Conservation (phyloP, 2,329 filamentous ascomycete species). For the Fusarium equiseti region DNA sequence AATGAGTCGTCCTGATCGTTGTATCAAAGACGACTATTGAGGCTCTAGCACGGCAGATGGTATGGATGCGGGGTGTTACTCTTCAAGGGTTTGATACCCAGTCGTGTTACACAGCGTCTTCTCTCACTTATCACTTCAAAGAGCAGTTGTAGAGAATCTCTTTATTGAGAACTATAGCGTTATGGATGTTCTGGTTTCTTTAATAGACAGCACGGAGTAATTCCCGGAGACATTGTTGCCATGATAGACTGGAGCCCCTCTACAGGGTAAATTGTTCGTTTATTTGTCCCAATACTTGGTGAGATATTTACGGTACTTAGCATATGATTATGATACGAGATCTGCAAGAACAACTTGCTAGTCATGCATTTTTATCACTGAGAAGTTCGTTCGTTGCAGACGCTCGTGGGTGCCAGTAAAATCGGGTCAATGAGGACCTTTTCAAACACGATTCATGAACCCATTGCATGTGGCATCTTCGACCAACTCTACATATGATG, state of each 20-base stretch:
- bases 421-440: not conserved
- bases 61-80: slow-evolving; percentile 20
- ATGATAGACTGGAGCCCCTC: slow-evolving; percentile 33
- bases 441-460: not conserved
- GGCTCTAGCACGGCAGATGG: slow-evolving; percentile 3
- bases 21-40: slow-evolving; percentile 10
- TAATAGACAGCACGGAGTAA: slow-evolving; percentile 46
- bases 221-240: slow-evolving; percentile 46
- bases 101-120: slow-evolving; percentile 7
- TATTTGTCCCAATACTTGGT: not conserved
- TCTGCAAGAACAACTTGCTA: slow-evolving; percentile 1
- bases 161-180: slow-evolving; percentile 5
- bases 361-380: not conserved
- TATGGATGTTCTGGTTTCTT: slow-evolving; percentile 19
- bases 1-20: not conserved
- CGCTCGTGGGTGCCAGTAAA: not conserved
- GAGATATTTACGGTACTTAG: slow-evolving; percentile 8
- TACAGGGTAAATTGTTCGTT: slow-evolving; percentile 38
- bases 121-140: not conserved
- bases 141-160: slow-evolving; percentile 10
- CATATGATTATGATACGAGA: slow-evolving; percentile 2
- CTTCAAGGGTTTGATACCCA: not conserved
- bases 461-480: not conserved
- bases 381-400: not conserved
- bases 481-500: not conserved